phyloP scores from a whole-genome alignment of 176 grass and related monocot genomes.

The Stipa capillata region DNA sequence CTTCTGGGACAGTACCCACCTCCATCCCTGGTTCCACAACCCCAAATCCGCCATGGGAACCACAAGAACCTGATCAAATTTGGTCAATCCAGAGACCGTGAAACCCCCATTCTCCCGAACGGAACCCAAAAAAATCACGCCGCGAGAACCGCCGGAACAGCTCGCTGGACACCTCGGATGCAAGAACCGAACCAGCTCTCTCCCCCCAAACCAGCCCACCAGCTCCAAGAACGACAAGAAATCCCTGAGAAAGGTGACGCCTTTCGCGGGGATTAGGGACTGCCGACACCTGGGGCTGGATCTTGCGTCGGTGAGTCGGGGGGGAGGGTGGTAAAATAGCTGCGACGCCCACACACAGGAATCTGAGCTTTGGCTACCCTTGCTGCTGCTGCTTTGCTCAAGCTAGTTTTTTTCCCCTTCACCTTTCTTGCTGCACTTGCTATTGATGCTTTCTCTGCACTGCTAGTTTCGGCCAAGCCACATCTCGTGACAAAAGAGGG shows the following conservation, averaged over 20 bases:
- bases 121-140: background rate
- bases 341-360: constrained; percentile 3
- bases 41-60: constrained; percentile 85
- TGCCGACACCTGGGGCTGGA: constrained; percentile 39
- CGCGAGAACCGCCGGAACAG: background rate
- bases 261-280: background rate
- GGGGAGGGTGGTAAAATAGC: constrained; percentile 23
- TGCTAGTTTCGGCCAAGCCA: constrained; percentile 4
- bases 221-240: constrained; percentile 25
- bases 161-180: background rate
- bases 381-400: background rate
- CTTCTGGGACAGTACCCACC: constrained; percentile 70
- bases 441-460: no score
- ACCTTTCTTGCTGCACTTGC: no score
- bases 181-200: background rate
- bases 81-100: background rate
- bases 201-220: constrained; percentile 6
- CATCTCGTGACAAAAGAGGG: constrained; percentile 41
- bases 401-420: constrained; percentile 20
- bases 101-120: constrained; percentile 10
- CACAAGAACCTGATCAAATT: background rate
- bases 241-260: constrained; percentile 15
- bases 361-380: constrained; percentile 35
- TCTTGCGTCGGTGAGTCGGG: constrained; percentile 37
- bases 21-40: constrained; percentile 91